Evolutionary conservation across 768 basidiomycete species (phyloP), one percentile per base, ranked within the genome.

Genomic region (Trametes maxima): DNA sequence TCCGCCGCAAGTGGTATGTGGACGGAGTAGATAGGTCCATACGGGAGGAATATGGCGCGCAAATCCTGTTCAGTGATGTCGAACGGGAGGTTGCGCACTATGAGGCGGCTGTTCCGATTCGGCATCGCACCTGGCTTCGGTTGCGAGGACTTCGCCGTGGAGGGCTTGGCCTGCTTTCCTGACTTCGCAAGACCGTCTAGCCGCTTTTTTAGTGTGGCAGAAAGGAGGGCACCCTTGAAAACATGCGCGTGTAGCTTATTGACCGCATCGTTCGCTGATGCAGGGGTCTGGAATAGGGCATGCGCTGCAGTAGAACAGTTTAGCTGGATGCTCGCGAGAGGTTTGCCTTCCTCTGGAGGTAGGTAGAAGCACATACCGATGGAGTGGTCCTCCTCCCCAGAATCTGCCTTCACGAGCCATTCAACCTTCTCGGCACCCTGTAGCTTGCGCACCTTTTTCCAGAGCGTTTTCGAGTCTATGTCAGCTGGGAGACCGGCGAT

Each of bases 51-150:
- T 2, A 90, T 74, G 0, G 90, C 86, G 52, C 92, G 86, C 5
- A 98, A 77, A 70, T 97, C 95, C 68, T 90, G 85, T 64, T 92
- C 89, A 0, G 89, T 89, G 35, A 90, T 83, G 76, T 92, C 79
- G 67, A 85, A 97, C 0, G 93, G 89, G 43, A 97, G 78, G 73
- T 98, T 98, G 60, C 95, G 86, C 24, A 98, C 83, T 69, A 98
- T 96, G 55, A 98, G 82, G 21, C 95, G 83, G 65, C 85, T 91
- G 0, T 86, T 85, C 61, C 87, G 87, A 68, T 80, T 91, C 0
- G 89, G 89, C 1, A 81, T 80, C 1, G 79, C 73, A 28, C 71
- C 73, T 13, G 66, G 66, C 28, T 73, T 73, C 50, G 19, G 47
- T 69, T 61, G 64, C 0, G 40, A 17, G 42, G 59, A 21, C 16